phyloP scores from a whole-genome alignment of 129 eudicot genomes.

The carrot (Daucus carota) region DH1_v3.0 NC_030389.2:33946501-33947000 shows the following conservation, averaged over 20 bases:
- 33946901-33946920: too few species aligned
- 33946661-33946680: not conserved
- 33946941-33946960: too few species aligned
- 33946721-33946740: not conserved
- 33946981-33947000: too few species aligned
- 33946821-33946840: too few species aligned
- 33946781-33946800: too few species aligned
- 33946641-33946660: not conserved
- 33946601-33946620: conserved; percentile 63
- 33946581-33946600: conserved; percentile 79
- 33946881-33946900: too few species aligned
- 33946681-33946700: conserved; percentile 5
- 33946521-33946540: not conserved
- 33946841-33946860: too few species aligned
- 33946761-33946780: too few species aligned
- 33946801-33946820: too few species aligned
- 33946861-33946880: too few species aligned
- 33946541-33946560: conserved; percentile 91
- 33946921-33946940: too few species aligned
- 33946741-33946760: not conserved
- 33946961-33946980: too few species aligned
- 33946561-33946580: conserved; percentile 87
- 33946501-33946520: not conserved
- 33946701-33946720: not conserved
- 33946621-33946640: conserved; percentile 66